Conservation (phyloP, 140 eudicot species). For the Ambrosia hybrid region DNA sequence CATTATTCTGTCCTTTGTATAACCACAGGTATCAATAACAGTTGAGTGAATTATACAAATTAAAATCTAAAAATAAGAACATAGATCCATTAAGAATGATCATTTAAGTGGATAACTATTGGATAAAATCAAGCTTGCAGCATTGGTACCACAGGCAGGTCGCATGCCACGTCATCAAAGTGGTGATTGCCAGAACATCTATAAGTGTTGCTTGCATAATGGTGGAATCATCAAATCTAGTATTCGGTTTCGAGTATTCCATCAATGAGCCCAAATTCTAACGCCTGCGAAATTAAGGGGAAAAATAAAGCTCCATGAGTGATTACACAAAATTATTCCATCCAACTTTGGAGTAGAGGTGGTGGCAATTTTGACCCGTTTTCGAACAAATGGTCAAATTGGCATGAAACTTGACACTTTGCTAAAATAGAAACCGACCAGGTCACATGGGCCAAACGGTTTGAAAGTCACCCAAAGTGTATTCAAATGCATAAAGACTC, state of each 20-base stretch:
- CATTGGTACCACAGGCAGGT: slow-evolving; percentile 10
- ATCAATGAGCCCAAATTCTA: slow-evolving; percentile 95
- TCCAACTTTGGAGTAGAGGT: slow-evolving; percentile 9
- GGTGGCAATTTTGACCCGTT: background rate
- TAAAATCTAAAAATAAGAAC: slow-evolving; percentile 3
- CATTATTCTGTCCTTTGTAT: background rate
- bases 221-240: slow-evolving; percentile 22
- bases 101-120: slow-evolving; percentile 16
- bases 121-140: slow-evolving; percentile 21
- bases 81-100: background rate
- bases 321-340: slow-evolving; percentile 7
- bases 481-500: no score
- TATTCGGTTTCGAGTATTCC: slow-evolving; percentile 82
- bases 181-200: slow-evolving; percentile 13
- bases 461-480: no score
- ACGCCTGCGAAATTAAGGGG: slow-evolving; percentile 58
- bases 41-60: background rate
- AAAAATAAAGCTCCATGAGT: slow-evolving; percentile 8
- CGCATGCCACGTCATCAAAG: slow-evolving; percentile 27
- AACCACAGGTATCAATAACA: no score
- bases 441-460: background rate
- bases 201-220: slow-evolving; percentile 8
- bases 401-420: no score
- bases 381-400: background rate
- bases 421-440: no score